Conservation (phyloP, 768 basidiomycete species). For the Boletus fagicola region DNA sequence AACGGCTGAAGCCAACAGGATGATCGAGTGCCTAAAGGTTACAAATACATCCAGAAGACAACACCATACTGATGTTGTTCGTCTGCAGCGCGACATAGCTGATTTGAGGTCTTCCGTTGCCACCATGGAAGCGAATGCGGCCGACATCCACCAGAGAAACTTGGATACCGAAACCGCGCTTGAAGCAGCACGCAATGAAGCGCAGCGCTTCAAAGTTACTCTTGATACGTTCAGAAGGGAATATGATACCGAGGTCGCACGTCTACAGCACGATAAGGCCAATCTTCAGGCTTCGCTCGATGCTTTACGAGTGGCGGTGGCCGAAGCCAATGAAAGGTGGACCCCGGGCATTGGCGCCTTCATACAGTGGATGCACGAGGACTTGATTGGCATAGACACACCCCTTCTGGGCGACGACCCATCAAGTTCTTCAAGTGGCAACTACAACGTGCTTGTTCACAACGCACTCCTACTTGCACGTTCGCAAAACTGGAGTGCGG, state of each 20-base stretch:
- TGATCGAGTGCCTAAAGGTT: no score
- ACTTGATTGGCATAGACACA: not conserved
- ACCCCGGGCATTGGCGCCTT: not conserved
- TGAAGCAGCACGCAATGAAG: not conserved
- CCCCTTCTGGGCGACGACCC: not conserved
- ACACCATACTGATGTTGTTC: no score
- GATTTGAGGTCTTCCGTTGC: no score
- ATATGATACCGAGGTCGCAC: not conserved
- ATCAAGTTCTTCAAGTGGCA: not conserved
- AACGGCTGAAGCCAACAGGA: no score
- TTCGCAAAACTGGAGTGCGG: not conserved
- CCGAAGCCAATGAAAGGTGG: not conserved
- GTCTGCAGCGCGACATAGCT: no score
- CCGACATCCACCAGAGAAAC: no score
- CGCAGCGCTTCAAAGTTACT: no score
- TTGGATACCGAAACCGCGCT: not conserved
- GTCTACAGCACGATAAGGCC: not conserved
- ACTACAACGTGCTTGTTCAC: not conserved
- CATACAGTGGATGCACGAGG: not conserved
- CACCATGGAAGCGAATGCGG: no score
- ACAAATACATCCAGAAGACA: no score
- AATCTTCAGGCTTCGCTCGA: no score
- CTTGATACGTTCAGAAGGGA: not conserved
- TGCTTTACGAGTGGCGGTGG: not conserved
- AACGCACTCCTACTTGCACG: not conserved